phyloP scores from a whole-genome alignment of 1,284 basidiomycete genomes.

The Schizopora paradoxa region DNA sequence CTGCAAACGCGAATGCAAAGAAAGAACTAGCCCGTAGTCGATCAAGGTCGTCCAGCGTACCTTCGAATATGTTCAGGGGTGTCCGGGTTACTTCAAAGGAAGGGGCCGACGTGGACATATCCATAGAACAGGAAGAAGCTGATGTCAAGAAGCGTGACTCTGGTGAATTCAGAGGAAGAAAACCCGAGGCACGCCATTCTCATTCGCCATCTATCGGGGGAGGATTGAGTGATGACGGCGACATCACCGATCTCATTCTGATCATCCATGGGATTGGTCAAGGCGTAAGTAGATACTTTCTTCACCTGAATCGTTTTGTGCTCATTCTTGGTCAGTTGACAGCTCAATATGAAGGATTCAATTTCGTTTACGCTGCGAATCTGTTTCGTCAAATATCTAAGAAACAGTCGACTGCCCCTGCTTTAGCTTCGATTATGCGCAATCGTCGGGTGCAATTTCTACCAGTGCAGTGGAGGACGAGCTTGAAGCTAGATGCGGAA shows the following conservation, averaged over 20 bases:
- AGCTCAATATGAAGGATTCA: constrained; percentile 39
- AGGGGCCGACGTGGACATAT: background rate
- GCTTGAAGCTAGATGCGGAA: constrained; percentile 35
- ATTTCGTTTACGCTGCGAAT: constrained; percentile 44
- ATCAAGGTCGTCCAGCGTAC: constrained; percentile 9
- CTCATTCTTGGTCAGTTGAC: constrained; percentile 28
- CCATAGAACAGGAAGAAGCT: constrained; percentile 2
- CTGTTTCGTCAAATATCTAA: constrained; percentile 37
- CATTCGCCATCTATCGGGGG: constrained; percentile 13
- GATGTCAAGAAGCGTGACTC: constrained; percentile 7
- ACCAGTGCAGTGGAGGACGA: constrained; percentile 49
- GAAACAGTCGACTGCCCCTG: constrained; percentile 36
- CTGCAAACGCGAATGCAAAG: constrained; percentile 17
- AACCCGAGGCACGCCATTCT: background rate
- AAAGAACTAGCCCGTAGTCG: background rate
- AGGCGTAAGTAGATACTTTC: constrained; percentile 19
- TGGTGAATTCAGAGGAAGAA: constrained; percentile 1
- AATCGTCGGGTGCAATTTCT: constrained; percentile 41
- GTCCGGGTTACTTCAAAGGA: no score
- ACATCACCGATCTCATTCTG: constrained; percentile 40
- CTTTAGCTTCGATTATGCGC: constrained; percentile 37
- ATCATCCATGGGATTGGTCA: constrained; percentile 43
- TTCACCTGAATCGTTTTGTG: background rate
- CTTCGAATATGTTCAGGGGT: no score
- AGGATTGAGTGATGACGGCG: constrained; percentile 26